A percentile compares a stretch with the other conserved stretches of the same genome.
phyloP scores from a whole-genome alignment of 495 filamentous ascomycete genomes.

The Cladorrhinum samala region DNA sequence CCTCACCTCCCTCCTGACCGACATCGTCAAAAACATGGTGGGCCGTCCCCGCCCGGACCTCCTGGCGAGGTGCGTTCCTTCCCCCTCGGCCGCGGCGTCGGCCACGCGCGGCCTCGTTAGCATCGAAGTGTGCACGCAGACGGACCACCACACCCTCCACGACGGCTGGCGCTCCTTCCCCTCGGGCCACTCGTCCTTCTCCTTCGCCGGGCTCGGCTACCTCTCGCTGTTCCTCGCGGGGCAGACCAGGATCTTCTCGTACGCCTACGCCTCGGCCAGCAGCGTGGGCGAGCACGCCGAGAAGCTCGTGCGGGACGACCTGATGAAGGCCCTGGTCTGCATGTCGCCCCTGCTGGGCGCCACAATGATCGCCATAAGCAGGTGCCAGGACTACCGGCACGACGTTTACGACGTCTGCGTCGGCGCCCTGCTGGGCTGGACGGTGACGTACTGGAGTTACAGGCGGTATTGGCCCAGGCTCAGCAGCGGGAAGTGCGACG shows the following conservation, averaged over 20 bases:
- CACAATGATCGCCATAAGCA: constrained; percentile 79
- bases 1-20: constrained; percentile 77
- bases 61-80: constrained; percentile 78
- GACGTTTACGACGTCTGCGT: constrained; percentile 87
- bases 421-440: constrained; percentile 67
- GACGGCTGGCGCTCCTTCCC: constrained; percentile 95
- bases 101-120: constrained; percentile 61
- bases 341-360: constrained; percentile 71
- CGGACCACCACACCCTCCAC: constrained; percentile 68
- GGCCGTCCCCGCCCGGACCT: constrained; percentile 88
- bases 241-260: constrained; percentile 77
- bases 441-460: constrained; percentile 77
- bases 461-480: constrained; percentile 55
- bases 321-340: constrained; percentile 60
- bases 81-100: constrained; percentile 56
- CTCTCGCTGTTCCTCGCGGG: constrained; percentile 71
- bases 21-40: constrained; percentile 85
- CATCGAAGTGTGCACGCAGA: constrained; percentile 75
- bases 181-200: constrained; percentile 79
- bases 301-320: constrained; percentile 43
- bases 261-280: constrained; percentile 50
- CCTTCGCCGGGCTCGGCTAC: constrained; percentile 82
- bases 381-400: constrained; percentile 89
- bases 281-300: constrained; percentile 9
- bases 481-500: constrained; percentile 40